A percentile compares a stretch with the other conserved stretches of the same genome.
These are phyloP conservation scores for Osmanthus fragrans DNA, from an alignment of 257 asterid genomes.

Conservation along the genomic window DNA sequence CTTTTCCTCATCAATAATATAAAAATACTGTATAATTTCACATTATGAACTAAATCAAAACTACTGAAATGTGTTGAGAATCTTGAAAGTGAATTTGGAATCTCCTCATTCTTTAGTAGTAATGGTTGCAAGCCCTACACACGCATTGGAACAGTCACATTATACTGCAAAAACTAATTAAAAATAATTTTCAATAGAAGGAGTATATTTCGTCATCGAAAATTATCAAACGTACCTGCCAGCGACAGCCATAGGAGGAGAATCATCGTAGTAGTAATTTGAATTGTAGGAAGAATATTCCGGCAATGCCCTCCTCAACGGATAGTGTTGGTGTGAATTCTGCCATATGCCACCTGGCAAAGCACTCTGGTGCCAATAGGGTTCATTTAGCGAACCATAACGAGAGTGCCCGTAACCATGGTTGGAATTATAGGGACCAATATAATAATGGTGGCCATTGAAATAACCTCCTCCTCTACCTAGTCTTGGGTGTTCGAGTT, in stretches of 20 bases:
- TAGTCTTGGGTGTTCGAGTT: conserved; percentile 38
- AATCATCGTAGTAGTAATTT: conserved; percentile 10
- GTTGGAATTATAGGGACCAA: background rate
- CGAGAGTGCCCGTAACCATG: background rate
- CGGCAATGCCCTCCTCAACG: conserved; percentile 10
- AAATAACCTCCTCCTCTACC: background rate
- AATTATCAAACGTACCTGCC: background rate
- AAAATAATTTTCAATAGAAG: too few species aligned
- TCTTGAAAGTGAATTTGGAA: background rate
- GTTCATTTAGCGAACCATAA: background rate
- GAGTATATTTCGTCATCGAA: background rate
- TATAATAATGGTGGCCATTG: background rate
- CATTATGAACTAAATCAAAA: background rate
- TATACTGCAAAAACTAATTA: conserved; percentile 2
- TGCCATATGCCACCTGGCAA: conserved; percentile 26
- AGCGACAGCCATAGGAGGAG: background rate
- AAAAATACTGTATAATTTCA: too few species aligned
- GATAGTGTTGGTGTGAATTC: conserved; percentile 3
- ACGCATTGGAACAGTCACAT: background rate
- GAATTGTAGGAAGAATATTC: conserved; percentile 13
- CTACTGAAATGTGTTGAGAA: background rate
- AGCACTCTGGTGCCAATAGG: conserved; percentile 14
- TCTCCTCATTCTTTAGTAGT: background rate
- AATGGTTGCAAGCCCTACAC: background rate
- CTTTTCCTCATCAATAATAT: background rate